Evolutionary conservation across 805 yeast species (phyloP).

Genomic region (Nakazawaea ishiwadae): DNA sequence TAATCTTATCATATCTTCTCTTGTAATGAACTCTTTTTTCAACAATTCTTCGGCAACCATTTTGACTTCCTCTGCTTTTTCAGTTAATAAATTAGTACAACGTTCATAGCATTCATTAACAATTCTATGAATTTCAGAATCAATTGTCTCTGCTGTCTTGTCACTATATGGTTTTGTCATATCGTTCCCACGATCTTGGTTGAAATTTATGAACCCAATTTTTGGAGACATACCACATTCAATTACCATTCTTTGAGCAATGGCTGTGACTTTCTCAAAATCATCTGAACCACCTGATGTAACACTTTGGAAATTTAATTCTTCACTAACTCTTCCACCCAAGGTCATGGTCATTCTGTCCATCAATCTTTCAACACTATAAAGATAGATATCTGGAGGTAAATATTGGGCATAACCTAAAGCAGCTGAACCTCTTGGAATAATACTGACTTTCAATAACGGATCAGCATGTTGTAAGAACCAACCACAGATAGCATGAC

Average conservation of each 20-base stretch:
- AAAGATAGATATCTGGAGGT: slow-evolving; percentile 82
- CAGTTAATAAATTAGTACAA: slow-evolving; percentile 53
- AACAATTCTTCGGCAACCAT: slow-evolving; percentile 71
- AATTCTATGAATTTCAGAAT: slow-evolving; percentile 61
- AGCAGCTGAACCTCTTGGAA: slow-evolving; percentile 93
- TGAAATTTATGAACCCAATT: slow-evolving; percentile 58
- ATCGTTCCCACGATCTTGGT: slow-evolving; percentile 44
- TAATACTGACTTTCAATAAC: slow-evolving; percentile 84
- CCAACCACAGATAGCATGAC: slow-evolving; percentile 97
- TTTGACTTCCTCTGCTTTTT: slow-evolving; percentile 56
- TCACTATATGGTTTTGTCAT: slow-evolving; percentile 68
- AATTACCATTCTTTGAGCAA: slow-evolving; percentile 88
- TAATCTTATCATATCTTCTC: slow-evolving; percentile 74
- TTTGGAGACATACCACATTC: slow-evolving; percentile 83
- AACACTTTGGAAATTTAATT: slow-evolving; percentile 78
- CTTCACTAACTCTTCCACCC: slow-evolving; percentile 92
- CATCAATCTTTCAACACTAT: slow-evolving; percentile 67
- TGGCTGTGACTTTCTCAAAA: slow-evolving; percentile 83
- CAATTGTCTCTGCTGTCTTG: slow-evolving; percentile 62
- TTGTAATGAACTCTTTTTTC: slow-evolving; percentile 70
- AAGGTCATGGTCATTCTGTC: slow-evolving; percentile 93
- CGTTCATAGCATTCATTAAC: slow-evolving; percentile 60
- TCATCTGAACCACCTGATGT: slow-evolving; percentile 93
- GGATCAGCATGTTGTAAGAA: slow-evolving; percentile 85
- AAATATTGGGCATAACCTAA: slow-evolving; percentile 94